Conservation (phyloP, 352 stramenopile species). For the Globisporangium parvum region DNA sequence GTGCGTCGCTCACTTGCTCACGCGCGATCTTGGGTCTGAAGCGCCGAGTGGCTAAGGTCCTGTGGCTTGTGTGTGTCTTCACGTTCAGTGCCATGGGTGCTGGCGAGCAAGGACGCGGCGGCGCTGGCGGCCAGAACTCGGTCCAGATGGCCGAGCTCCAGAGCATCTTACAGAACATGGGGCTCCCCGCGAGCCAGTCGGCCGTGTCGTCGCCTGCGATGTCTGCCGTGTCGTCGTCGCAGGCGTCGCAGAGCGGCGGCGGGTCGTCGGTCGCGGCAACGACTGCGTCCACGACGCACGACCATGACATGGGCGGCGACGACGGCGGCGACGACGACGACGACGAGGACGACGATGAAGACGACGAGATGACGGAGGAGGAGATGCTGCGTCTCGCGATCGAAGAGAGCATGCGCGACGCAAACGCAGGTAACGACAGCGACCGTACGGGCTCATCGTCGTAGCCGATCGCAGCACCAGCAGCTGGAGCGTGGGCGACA, state of each 20-base stretch:
- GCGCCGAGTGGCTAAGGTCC: too few species aligned
- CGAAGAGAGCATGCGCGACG: slow-evolving; percentile 85
- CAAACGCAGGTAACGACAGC: slow-evolving; percentile 51
- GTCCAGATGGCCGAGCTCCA: slow-evolving; percentile 86
- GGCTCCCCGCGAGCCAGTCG: slow-evolving; percentile 61
- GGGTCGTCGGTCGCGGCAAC: slow-evolving; percentile 64
- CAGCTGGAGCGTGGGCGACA: slow-evolving; percentile 1
- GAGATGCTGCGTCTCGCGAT: slow-evolving; percentile 81
- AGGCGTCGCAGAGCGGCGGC: slow-evolving; percentile 60
- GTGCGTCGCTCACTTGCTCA: slow-evolving; percentile 13
- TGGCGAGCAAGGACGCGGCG: slow-evolving; percentile 54
- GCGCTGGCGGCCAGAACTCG: slow-evolving; percentile 27
- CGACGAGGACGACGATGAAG: slow-evolving; percentile 72
- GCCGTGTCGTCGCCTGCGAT: slow-evolving; percentile 64
- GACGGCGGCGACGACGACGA: slow-evolving; percentile 58
- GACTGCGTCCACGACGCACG: slow-evolving; percentile 63
- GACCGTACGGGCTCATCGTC: slow-evolving; percentile 41
- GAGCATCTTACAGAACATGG: slow-evolving; percentile 88
- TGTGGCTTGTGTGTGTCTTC: too few species aligned
- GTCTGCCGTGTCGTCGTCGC: slow-evolving; percentile 69
- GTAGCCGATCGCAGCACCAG: slow-evolving; percentile 13
- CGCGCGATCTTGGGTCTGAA: neutral
- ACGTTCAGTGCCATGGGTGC: slow-evolving; percentile 56
- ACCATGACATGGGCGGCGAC: slow-evolving; percentile 74
- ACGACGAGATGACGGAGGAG: slow-evolving; percentile 86